Evolutionary conservation across 768 basidiomycete genomes (phyloP).

Genomic region (Clathrus columnatus): DNA sequence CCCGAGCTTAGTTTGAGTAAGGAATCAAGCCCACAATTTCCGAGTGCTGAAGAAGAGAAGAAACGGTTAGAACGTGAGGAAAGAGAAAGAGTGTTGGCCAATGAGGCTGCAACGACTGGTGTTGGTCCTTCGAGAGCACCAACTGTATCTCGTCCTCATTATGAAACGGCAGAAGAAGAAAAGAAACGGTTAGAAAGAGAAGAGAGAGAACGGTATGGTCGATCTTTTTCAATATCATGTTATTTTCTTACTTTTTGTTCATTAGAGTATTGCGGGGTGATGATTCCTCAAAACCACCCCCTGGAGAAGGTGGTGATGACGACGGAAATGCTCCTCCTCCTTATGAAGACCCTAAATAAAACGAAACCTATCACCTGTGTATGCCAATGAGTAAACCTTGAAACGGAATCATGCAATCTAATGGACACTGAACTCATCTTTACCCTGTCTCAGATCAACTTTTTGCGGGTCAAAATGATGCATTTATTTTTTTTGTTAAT

Average conservation of each 20-base stretch:
- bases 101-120: constrained; percentile 12
- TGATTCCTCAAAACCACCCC: background rate
- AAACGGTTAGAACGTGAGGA: constrained; percentile 44
- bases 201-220: constrained; percentile 43
- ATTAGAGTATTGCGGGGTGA: background rate
- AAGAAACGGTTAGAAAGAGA: constrained; percentile 58
- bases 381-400: too few relatives aligned
- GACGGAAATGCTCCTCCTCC: constrained; percentile 8
- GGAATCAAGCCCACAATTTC: constrained; percentile 16
- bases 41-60: constrained; percentile 60
- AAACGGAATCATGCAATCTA: too few relatives aligned
- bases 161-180: constrained; percentile 54
- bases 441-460: too few relatives aligned
- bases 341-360: constrained; percentile 7
- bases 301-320: background rate
- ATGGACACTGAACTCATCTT: too few relatives aligned
- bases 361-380: too few relatives aligned
- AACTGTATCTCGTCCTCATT: constrained; percentile 1
- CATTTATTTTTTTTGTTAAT: too few relatives aligned
- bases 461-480: too few relatives aligned
- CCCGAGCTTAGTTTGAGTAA: too few relatives aligned
- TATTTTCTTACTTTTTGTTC: background rate
- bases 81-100: constrained; percentile 26
- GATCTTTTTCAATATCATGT: background rate
- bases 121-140: background rate